Conservation (phyloP, 2,329 filamentous ascomycete genomes). For the Ampelomyces quisqualis region DNA sequence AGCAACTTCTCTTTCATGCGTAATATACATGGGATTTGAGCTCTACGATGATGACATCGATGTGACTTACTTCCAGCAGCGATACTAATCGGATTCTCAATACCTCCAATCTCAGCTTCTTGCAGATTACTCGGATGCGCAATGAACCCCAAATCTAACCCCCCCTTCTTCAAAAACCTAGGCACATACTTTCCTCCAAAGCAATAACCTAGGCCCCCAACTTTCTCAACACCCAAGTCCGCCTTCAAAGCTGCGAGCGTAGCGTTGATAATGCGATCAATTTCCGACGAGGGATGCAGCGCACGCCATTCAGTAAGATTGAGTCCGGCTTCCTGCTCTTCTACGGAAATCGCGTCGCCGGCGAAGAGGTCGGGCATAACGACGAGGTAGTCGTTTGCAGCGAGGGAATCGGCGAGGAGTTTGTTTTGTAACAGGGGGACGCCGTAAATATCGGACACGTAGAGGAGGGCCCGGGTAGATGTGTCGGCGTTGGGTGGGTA, state of each 20-base stretch:
- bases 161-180: slow-evolving; percentile 59
- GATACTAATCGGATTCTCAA: slow-evolving; percentile 67
- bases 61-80: slow-evolving; percentile 52
- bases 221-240: slow-evolving; percentile 56
- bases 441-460: slow-evolving; percentile 42
- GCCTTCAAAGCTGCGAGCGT: slow-evolving; percentile 60
- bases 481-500: slow-evolving; percentile 19
- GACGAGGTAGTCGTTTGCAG: slow-evolving; percentile 37
- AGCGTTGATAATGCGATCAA: slow-evolving; percentile 52
- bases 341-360: slow-evolving; percentile 28
- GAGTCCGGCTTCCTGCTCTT: slow-evolving; percentile 68
- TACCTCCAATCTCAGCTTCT: slow-evolving; percentile 64
- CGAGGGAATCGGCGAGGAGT: slow-evolving; percentile 39
- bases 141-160: slow-evolving; percentile 63
- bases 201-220: slow-evolving; percentile 70
- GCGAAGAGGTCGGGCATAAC: slow-evolving; percentile 41
- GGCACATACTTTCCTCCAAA: slow-evolving; percentile 74
- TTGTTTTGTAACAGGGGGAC: slow-evolving; percentile 36
- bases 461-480: slow-evolving; percentile 34
- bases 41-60: no score
- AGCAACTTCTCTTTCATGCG: slow-evolving; percentile 1
- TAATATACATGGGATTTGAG: no score
- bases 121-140: slow-evolving; percentile 72
- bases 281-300: slow-evolving; percentile 47
- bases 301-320: slow-evolving; percentile 48